These are phyloP conservation scores for Suhomyces ambrosiae DNA, from an alignment of 1,139 yeast species.

Conservation along the genomic window DNA sequence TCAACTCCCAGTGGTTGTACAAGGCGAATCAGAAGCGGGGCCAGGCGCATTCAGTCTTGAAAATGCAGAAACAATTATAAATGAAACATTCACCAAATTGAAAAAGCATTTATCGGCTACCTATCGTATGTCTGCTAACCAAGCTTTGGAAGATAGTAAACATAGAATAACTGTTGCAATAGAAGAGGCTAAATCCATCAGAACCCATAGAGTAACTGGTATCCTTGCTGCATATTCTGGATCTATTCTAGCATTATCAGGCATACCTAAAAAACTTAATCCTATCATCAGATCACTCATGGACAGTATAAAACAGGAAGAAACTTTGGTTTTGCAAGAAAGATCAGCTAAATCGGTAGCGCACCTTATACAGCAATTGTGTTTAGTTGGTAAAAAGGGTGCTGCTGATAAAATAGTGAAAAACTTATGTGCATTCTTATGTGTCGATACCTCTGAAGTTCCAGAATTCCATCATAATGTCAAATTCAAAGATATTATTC, in stretches of 20 bases:
- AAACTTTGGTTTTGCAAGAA: conserved; percentile 62
- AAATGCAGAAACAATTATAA: conserved; percentile 70
- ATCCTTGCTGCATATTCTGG: conserved; percentile 78
- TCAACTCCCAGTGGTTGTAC: conserved; percentile 82
- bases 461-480: conserved; percentile 85
- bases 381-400: conserved; percentile 57
- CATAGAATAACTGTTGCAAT: conserved; percentile 67
- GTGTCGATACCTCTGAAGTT: conserved; percentile 95
- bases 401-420: conserved; percentile 89
- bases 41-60: conserved; percentile 87
- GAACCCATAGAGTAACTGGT: conserved; percentile 56
- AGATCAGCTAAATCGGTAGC: conserved; percentile 75
- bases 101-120: conserved; percentile 68
- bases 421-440: conserved; percentile 87
- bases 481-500: conserved; percentile 54
- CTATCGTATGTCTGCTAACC: conserved; percentile 69
- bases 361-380: conserved; percentile 59
- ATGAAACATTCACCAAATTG: conserved; percentile 67
- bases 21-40: conserved; percentile 94
- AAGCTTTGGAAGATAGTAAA: conserved; percentile 78
- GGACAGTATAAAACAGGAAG: conserved; percentile 89
- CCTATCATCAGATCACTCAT: conserved; percentile 87
- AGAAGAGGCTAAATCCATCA: conserved; percentile 64
- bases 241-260: conserved; percentile 61
- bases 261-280: conserved; percentile 81